Evolutionary conservation across 2,329 filamentous ascomycete genomes (phyloP).

Genomic region (Alternaria ethzedia): DNA sequence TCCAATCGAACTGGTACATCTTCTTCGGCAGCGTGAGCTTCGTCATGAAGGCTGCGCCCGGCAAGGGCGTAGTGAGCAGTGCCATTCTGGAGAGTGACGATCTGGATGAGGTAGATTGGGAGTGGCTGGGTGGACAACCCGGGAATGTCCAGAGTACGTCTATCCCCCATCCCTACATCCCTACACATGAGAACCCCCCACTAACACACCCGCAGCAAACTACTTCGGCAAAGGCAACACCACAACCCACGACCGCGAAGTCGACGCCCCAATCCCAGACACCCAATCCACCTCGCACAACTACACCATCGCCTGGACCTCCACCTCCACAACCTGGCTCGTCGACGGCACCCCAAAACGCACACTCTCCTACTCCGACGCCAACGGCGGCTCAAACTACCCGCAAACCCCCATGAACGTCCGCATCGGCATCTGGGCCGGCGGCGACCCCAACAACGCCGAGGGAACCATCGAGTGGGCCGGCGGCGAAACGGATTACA

Average conservation of each 20-base stretch:
- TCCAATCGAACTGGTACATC: slow-evolving; percentile 81
- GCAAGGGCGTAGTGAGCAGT: slow-evolving; percentile 76
- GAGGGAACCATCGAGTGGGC: slow-evolving; percentile 70
- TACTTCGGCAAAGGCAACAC: slow-evolving; percentile 44
- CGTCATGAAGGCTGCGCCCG: slow-evolving; percentile 73
- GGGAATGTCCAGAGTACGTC: slow-evolving; percentile 73
- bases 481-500: slow-evolving; percentile 60
- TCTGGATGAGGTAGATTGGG: slow-evolving; percentile 85
- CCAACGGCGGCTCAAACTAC: slow-evolving; percentile 62
- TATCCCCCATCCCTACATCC: too few relatives aligned
- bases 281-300: slow-evolving; percentile 66
- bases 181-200: slow-evolving; percentile 61
- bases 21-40: slow-evolving; percentile 82
- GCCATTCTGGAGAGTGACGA: slow-evolving; percentile 83
- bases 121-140: slow-evolving; percentile 72
- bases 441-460: slow-evolving; percentile 50
- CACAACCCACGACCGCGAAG: slow-evolving; percentile 70
- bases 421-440: slow-evolving; percentile 53
- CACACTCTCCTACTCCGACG: slow-evolving; percentile 62
- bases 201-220: slow-evolving; percentile 34
- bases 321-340: slow-evolving; percentile 67
- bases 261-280: slow-evolving; percentile 59
- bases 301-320: slow-evolving; percentile 74
- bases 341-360: slow-evolving; percentile 71
- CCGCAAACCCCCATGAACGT: slow-evolving; percentile 76